Evolutionary conservation across 2,329 filamentous ascomycete species (phyloP), one percentile per base, ranked within the genome.

Genomic region (Colletotrichum kahawae): DNA sequence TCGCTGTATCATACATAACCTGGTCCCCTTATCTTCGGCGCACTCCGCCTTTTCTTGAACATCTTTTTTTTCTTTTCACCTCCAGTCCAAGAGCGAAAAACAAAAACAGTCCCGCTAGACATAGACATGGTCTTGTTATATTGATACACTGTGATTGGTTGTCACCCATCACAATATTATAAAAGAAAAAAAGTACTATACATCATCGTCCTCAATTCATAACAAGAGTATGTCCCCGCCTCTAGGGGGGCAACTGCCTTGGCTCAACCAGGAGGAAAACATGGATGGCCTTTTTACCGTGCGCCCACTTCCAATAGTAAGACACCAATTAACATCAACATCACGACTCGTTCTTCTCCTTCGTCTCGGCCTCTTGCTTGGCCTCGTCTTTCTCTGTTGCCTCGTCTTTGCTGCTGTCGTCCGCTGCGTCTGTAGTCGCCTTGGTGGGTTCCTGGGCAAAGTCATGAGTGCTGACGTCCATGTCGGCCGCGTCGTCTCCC

Each of bases 391-490:
- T 38, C 16, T 34, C 38, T 72, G 80, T 76, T 48, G 72, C 71
- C 43, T 77, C 77, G 74, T 77, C 77, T 74, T 78, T 82, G 78
- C 29, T 65, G 56, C 36, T 69, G 34, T 69, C 69, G 21, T 78
- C 75, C 36, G 62, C 75, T 33, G 78, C 67, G 10, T 67, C 71
- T 63, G 77, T 76, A 3, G 76, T 60, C 12, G 77, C 74, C 27
- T 81, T 77, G 4, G 62, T 74, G 24, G 79, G 65, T 21, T 82
- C 80, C 24, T 80, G 78, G n/a, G 83, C 78, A 43, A 82, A 73
- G 18, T 79, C 79, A 7, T 71, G 33, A 9, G 51, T 67, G 43
- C 78, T 54, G 75, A 70, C 18, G 60, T 70, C 64, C 68, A 68
- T 43, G 8, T 66, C 63, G 14, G 4, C 27, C 62, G 68, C 67